phyloP scores from a whole-genome alignment of 2,329 filamentous ascomycete species.

The Microsporum ferrugineum region DNA sequence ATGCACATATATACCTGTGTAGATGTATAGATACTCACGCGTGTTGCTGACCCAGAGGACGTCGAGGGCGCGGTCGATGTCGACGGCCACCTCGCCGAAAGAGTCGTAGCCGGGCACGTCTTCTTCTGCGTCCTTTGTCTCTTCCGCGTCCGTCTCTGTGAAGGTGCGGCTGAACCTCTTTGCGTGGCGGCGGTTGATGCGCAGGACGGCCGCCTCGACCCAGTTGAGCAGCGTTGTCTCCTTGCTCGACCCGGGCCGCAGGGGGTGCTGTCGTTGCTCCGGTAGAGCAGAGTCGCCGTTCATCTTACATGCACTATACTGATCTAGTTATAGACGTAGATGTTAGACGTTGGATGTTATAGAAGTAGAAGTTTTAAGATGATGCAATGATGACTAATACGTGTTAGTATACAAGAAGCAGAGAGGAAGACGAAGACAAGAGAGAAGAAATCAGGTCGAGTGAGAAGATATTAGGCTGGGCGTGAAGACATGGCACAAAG shows the following conservation, averaged over 20 bases:
- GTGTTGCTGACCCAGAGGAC: constrained; percentile 80
- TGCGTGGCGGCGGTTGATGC: constrained; percentile 43
- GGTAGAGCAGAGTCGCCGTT: constrained; percentile 30
- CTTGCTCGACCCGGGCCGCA: constrained; percentile 46
- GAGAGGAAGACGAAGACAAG: not conserved
- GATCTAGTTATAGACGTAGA: not conserved
- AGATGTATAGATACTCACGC: constrained; percentile 45
- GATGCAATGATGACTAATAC: constrained; percentile 20
- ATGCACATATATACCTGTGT: not conserved
- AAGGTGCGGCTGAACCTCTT: constrained; percentile 33
- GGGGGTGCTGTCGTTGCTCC: constrained; percentile 41
- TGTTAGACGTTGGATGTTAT: not conserved
- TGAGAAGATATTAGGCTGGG: not conserved
- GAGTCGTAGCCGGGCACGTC: constrained; percentile 44
- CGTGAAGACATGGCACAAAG: not conserved
- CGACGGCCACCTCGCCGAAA: constrained; percentile 59
- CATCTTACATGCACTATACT: not conserved
- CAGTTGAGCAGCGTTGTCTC: constrained; percentile 48
- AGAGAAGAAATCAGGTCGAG: not conserved
- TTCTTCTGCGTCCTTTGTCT: constrained; percentile 18
- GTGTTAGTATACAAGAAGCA: not conserved
- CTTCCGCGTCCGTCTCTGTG: not conserved
- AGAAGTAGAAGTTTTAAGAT: constrained; percentile 20
- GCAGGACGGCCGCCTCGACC: constrained; percentile 42
- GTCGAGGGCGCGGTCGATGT: constrained; percentile 64